phyloP scores from a whole-genome alignment of 176 grass and related monocot genomes.

The Hordeum vulgare region DNA sequence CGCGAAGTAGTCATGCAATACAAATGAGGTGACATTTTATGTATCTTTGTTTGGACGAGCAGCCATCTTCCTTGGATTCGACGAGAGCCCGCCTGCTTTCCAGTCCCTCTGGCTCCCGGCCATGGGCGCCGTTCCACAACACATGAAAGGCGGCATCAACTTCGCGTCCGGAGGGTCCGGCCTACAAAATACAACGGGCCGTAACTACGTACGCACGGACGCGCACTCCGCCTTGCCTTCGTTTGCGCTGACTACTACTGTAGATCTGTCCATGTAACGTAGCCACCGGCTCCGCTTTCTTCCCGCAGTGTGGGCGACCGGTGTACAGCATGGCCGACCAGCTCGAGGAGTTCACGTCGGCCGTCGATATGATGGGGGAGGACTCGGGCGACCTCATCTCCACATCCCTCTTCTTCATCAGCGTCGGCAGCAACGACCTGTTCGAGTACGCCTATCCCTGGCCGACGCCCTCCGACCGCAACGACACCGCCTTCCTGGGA shows the following conservation, averaged over 20 bases:
- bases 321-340: slow-evolving; percentile 24
- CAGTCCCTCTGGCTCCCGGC: slow-evolving; percentile 28
- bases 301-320: neutral
- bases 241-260: neutral
- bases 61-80: slow-evolving; percentile 58
- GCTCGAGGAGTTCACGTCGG: slow-evolving; percentile 32
- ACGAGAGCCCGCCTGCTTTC: slow-evolving; percentile 61
- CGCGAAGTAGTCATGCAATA: neutral
- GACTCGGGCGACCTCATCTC: slow-evolving; percentile 19
- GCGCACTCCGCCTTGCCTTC: neutral
- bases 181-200: slow-evolving; percentile 31
- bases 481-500: slow-evolving; percentile 13
- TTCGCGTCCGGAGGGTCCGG: slow-evolving; percentile 94
- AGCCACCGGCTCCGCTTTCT: neutral
- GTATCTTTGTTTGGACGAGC: neutral
- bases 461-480: neutral
- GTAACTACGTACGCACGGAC: neutral
- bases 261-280: neutral
- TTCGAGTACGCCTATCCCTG: slow-evolving; percentile 17
- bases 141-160: slow-evolving; percentile 56
- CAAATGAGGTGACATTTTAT: neutral
- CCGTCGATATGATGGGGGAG: neutral
- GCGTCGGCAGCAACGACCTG: slow-evolving; percentile 59
- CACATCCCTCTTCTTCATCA: slow-evolving; percentile 52
- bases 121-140: slow-evolving; percentile 5